A percentile compares a stretch with the other conserved stretches of the same genome.
phyloP scores from a whole-genome alignment of 2,329 filamentous ascomycete genomes.

The Teratosphaeria zuluensis region DNA sequence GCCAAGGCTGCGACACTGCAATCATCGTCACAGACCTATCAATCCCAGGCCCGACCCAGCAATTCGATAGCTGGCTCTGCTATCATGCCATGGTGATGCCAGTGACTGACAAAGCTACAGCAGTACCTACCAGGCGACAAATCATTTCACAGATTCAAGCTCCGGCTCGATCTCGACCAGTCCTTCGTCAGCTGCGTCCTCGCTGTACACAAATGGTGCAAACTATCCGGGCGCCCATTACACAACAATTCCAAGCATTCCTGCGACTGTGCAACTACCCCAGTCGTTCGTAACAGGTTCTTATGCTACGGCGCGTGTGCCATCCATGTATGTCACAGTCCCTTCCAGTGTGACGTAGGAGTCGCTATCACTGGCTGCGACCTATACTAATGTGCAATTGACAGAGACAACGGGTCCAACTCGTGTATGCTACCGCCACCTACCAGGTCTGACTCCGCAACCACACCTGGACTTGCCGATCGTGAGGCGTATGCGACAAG shows the following conservation, averaged over 20 bases:
- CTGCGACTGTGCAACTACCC: conserved; percentile 24
- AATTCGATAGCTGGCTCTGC: neutral
- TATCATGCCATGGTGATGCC: neutral
- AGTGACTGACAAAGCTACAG: conserved; percentile 7
- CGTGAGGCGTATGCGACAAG: conserved; percentile 17
- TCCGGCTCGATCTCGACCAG: conserved; percentile 45
- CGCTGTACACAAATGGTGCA: conserved; percentile 28
- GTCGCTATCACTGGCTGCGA: neutral
- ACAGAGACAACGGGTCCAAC: conserved; percentile 19
- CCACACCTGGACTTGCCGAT: conserved; percentile 17
- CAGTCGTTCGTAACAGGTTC: conserved; percentile 31
- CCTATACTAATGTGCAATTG: conserved; percentile 16
- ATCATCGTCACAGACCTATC: neutral
- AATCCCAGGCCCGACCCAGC: neutral
- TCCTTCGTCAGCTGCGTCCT: conserved; percentile 42
- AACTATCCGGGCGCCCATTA: conserved; percentile 28
- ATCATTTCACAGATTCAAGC: conserved; percentile 46
- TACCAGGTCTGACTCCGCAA: conserved; percentile 15
- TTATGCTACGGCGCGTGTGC: conserved; percentile 30
- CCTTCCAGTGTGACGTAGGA: neutral
- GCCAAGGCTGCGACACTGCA: neutral
- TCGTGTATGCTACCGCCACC: conserved; percentile 21
- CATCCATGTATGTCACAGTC: conserved; percentile 35
- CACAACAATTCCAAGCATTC: conserved; percentile 24
- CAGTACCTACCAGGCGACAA: conserved; percentile 41